Evolutionary conservation across 2,329 filamentous ascomycete species (phyloP).

Genomic region (Myriangium duriaei): DNA sequence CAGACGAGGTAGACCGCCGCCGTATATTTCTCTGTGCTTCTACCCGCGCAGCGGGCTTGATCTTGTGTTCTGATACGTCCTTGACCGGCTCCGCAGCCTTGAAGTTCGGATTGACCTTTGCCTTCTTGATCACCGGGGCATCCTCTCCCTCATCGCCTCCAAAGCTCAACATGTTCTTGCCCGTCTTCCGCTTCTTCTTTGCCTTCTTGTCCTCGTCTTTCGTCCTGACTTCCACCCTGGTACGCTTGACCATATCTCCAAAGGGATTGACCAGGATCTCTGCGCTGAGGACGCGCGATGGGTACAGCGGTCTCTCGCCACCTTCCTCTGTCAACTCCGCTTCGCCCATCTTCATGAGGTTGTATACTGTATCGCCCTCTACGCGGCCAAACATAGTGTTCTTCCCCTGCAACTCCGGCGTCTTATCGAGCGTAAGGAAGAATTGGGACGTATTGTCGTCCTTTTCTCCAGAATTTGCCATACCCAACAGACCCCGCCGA

Average conservation of each 20-base stretch:
- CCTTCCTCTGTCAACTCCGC: constrained; percentile 64
- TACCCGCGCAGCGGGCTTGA: constrained; percentile 16
- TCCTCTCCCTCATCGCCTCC: constrained; percentile 49
- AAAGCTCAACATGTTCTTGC: constrained; percentile 69
- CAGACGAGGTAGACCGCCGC: constrained; percentile 12
- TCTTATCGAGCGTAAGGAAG: constrained; percentile 78
- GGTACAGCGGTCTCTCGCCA: constrained; percentile 73
- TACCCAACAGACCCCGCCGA: constrained; percentile 76
- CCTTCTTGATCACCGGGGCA: constrained; percentile 56
- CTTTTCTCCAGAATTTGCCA: constrained; percentile 74
- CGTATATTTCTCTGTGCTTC: constrained; percentile 14
- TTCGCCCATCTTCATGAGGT: constrained; percentile 86
- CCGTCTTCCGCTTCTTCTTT: constrained; percentile 46
- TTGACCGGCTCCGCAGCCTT: constrained; percentile 36
- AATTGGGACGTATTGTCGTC: constrained; percentile 91
- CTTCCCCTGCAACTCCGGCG: constrained; percentile 73
- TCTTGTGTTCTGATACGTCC: constrained; percentile 11
- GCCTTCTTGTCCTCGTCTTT: constrained; percentile 33
- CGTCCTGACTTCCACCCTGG: constrained; percentile 41
- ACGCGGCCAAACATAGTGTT: constrained; percentile 92
- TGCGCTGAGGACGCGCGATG: constrained; percentile 60
- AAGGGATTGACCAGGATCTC: constrained; percentile 76
- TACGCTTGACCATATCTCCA: constrained; percentile 62
- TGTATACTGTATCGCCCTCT: constrained; percentile 90
- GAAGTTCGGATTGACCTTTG: constrained; percentile 66